phyloP scores from a whole-genome alignment of 805 yeast species.

The Ogataea nitratoaversa region DNA sequence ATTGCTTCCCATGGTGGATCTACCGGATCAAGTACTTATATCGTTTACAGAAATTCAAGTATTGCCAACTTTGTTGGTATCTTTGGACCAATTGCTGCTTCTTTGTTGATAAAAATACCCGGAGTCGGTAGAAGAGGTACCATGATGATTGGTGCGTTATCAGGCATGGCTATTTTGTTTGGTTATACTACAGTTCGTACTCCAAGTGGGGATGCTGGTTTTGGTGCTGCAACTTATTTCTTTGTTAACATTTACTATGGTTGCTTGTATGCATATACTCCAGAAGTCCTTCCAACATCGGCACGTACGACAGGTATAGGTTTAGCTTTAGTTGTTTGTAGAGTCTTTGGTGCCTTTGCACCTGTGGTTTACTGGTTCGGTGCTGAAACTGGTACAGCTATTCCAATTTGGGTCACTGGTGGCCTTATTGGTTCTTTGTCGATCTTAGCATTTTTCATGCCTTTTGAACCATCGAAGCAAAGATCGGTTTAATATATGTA shows the following conservation, averaged over 20 bases:
- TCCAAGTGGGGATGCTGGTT: conserved; percentile 49
- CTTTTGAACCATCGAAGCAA: conserved; percentile 44
- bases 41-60: conserved; percentile 46
- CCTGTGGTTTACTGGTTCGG: conserved; percentile 55
- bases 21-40: conserved; percentile 35
- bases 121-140: conserved; percentile 55
- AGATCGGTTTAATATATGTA: conserved; percentile 27
- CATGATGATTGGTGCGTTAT: conserved; percentile 45
- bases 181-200: conserved; percentile 61
- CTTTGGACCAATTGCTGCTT: conserved; percentile 53
- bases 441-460: conserved; percentile 40
- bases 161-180: conserved; percentile 55
- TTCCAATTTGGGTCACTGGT: conserved; percentile 61
- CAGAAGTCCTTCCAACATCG: conserved; percentile 54
- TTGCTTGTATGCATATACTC: conserved; percentile 61
- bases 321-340: conserved; percentile 48
- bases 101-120: conserved; percentile 30
- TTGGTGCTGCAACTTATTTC: conserved; percentile 45
- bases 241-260: conserved; percentile 50
- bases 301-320: conserved; percentile 60
- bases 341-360: conserved; percentile 52
- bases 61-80: conserved; percentile 44
- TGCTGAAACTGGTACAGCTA: conserved; percentile 42
- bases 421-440: conserved; percentile 48
- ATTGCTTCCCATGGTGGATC: conserved; percentile 48